Base-by-base conservation (phyloP, 345 rosid species). In the Acer negundo region DNA sequence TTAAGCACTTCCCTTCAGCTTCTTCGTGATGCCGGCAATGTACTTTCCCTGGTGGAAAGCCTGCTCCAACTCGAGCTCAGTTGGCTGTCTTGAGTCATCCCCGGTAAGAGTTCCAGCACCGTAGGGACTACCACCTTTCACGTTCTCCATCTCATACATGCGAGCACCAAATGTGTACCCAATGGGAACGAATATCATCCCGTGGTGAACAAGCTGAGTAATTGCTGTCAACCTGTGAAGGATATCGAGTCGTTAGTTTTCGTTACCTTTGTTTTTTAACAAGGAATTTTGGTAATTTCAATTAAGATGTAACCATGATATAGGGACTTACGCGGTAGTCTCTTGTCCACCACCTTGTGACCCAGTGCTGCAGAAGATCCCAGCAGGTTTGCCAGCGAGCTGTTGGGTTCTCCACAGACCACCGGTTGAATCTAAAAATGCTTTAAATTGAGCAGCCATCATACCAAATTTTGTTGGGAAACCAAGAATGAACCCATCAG, bases 261-360 rank as follows among this genome's bases (percentile, higher is more conserved):
- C 22, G 23, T 31, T 24, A 24, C 38, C 42, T 62, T 6, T 6
- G 61, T 46, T 42, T 46, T 42, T 28, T 15, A 35, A 8, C 49
- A 49, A 47, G 59, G 70, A 74, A 20, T 46, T 74, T 64, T 2
- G 6, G 23, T 11, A 19, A 59, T 24, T 24, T 73, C 58, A 73
- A 24, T 59, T 15, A 10, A 23, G 13, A 42, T 17, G 56, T 8
- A 26, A 65, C 0, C 15, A n/a, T 26, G 24, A 62, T n/a, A 46
- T 31, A n/a, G 70, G 59, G 69, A 79, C 94, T 90, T 81, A 95
- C 98, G 99, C 90, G 4, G 99, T 95, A 58, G 98, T 95, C 84
- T 95, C 99, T 78, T 95, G 99, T 53, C 99, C 99, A 26, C 99
- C 99, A 13, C 99, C 99, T 84, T 95, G 98, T 78, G 99, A 93